Base-by-base conservation (phyloP, 192 early-diverging fungal genomes). In the Funneliformis mosseae region DNA sequence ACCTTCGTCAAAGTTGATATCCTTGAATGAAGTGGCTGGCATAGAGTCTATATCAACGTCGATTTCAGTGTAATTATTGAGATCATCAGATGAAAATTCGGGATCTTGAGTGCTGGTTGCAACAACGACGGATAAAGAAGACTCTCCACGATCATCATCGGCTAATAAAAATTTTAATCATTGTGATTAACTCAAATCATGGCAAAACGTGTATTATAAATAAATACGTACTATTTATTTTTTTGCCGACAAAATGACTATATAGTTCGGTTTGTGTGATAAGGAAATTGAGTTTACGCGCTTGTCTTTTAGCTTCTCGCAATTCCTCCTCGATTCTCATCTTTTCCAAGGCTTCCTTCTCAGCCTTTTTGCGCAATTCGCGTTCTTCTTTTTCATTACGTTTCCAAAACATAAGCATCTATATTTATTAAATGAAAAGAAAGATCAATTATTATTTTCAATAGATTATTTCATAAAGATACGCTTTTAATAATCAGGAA, bases 261-360 rank as follows among this genome's bases (percentile, higher is more conserved):
- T 95, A 97, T 10, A 97, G 88, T 78, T 97, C 96, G 0, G 96
- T 97, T 80, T 97, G 96, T 1, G 94, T 92, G 68, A 97, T 95
- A 78, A 97, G 87, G 80, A 97, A 97, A 82, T 97, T 95, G 72
- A 97, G 90, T 82, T 97, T 97, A 70, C 95, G 90, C 10, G 91
- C 91, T 82, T 97, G 96, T 60, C 96, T 88, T 46, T 91, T 87
- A 7, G 91, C 88, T 76, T 97, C 96, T 45, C 95, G 90, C 41
- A 86, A 84, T 82, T 96, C 96, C 77, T 97, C 96, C 80, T 96
- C 95, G 23, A 90, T 88, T 46, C 92, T 87, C 66, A 91, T 85
- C 60, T 87, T 85, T 81, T 97, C 96, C 27, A 93, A 83, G 2
- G 94, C 93, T 84, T 97, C 96, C 68, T 90, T 92, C 83, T 97